phyloP scores from a whole-genome alignment of 2,329 filamentous ascomycete species.

The Scedosporium dehoogii region DNA sequence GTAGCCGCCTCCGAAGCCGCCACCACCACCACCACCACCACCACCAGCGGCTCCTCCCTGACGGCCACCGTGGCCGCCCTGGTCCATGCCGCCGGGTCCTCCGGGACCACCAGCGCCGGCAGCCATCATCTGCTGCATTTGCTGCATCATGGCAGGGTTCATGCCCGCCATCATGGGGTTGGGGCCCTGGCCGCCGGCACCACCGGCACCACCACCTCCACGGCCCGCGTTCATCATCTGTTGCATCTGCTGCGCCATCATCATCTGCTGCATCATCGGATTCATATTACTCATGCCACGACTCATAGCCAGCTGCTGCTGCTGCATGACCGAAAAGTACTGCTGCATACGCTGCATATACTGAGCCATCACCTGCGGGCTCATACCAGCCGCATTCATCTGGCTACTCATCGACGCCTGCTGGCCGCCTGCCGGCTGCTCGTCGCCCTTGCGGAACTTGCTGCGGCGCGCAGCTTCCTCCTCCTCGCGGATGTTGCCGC shows the following conservation, averaged over 20 bases:
- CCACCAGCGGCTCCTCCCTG: constrained; percentile 4
- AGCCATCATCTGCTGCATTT: constrained; percentile 37
- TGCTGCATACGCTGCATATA: constrained; percentile 99
- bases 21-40: constrained; percentile 5
- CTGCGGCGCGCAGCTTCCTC: constrained; percentile 60
- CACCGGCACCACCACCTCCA: constrained; percentile 20
- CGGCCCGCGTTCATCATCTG: constrained; percentile 41
- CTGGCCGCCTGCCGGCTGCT: constrained; percentile 27
- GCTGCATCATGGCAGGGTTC: constrained; percentile 48
- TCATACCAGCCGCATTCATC: constrained; percentile 59
- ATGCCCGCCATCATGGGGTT: constrained; percentile 30
- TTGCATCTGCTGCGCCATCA: constrained; percentile 61
- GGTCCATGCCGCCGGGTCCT: constrained; percentile 30
- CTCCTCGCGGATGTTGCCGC: constrained; percentile 88
- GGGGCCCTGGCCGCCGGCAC: constrained; percentile 18
- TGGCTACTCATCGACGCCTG: constrained; percentile 24
- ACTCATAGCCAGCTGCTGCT: constrained; percentile 63
- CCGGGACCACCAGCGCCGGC: constrained; percentile 6
- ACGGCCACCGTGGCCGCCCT: constrained; percentile 12
- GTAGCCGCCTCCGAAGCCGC: constrained; percentile 5
- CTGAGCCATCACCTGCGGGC: constrained; percentile 93
- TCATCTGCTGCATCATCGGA: constrained; percentile 68
- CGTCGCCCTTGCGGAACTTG: constrained; percentile 48
- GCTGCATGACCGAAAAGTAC: constrained; percentile 91
- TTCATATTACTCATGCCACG: constrained; percentile 57